Base-by-base conservation (phyloP, 371 early-diverging fungal species). In the Phascolomyces articulosus region DNA sequence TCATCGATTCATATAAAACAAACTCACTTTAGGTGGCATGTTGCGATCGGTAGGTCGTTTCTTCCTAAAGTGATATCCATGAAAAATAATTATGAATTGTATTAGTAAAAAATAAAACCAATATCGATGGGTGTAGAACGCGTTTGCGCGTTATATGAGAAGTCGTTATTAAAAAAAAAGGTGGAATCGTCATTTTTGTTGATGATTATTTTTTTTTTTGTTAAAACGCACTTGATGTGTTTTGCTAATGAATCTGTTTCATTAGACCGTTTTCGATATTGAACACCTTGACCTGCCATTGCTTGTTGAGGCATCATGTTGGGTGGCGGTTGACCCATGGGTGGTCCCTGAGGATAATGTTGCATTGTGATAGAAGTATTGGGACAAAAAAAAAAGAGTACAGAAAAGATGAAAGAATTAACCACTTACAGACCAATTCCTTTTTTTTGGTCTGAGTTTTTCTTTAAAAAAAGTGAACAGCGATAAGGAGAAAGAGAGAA, bases 11-110 rank as follows among this genome's bases (percentile, higher is more conserved):
- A 10, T 16, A 16, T 24, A 3, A 53, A 10, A 58, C 29, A 21
- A 34, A 44, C 24, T 26, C 68, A 83, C 87, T 69, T 84, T 83
- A n/a, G 78, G 71, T 20, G 88, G 84, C 63, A 88, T 74, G 23
- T 77, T 78, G 63, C 80, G 79, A 63, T 88, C 88, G 16, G 86
- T 87, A 29, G 88, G 88, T 68, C 83, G 69, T 68, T 85, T 86
- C 60, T 82, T 75, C 67, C 87, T 87, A 61, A 24, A 8, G 38
- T 38, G 15, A 38, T 44, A 60, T n/a, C n/a, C n/a, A n/a, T n/a
- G 2, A 34, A 34, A 34, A 34, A 34, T 9, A 34, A 34, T 6
- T 6, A 31, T 31, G 31, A 31, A 31, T 6, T 34, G 63, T 21
- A 11, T 31, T 38, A n/a, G n/a, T n/a, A n/a, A n/a, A n/a, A n/a